Conservation (phyloP, 345 rosid species). For the Acer saccharum region DNA sequence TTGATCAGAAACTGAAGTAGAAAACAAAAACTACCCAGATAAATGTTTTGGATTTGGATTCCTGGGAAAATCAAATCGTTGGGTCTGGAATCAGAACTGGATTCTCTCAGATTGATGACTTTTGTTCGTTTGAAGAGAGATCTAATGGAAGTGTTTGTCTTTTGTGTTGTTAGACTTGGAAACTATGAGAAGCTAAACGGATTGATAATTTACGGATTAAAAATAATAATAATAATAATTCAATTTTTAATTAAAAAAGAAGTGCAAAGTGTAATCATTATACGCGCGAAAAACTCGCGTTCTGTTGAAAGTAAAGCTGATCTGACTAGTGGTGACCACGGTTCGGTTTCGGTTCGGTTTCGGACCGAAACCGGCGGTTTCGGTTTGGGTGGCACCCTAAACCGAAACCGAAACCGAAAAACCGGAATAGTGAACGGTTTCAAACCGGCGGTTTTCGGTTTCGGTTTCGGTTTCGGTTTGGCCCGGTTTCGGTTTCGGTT, state of each 20-base stretch:
- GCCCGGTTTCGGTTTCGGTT: too few relatives aligned
- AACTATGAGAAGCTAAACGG: not conserved
- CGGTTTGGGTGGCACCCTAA: too few relatives aligned
- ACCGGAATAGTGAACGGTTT: too few relatives aligned
- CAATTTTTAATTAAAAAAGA: not conserved
- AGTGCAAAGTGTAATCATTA: not conserved
- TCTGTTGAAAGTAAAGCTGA: too few relatives aligned
- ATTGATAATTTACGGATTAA: not conserved
- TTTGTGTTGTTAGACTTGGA: not conserved
- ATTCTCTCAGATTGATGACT: constrained; percentile 12
- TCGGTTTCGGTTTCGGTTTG: too few relatives aligned
- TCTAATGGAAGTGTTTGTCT: not conserved
- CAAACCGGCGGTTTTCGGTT: too few relatives aligned
- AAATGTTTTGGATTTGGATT: constrained; percentile 16
- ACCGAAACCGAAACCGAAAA: too few relatives aligned
- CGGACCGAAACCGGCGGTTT: too few relatives aligned
- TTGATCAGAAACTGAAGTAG: constrained; percentile 33
- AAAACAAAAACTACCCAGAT: not conserved
- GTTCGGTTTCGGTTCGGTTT: too few relatives aligned
- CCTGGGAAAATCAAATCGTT: constrained; percentile 12
- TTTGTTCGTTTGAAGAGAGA: not conserved
- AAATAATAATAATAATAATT: not conserved
- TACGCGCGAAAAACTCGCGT: not conserved
- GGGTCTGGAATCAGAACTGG: constrained; percentile 23
- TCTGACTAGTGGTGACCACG: too few relatives aligned